phyloP scores from a whole-genome alignment of 179 eudicot genomes.

The Silene vulgaris region DNA sequence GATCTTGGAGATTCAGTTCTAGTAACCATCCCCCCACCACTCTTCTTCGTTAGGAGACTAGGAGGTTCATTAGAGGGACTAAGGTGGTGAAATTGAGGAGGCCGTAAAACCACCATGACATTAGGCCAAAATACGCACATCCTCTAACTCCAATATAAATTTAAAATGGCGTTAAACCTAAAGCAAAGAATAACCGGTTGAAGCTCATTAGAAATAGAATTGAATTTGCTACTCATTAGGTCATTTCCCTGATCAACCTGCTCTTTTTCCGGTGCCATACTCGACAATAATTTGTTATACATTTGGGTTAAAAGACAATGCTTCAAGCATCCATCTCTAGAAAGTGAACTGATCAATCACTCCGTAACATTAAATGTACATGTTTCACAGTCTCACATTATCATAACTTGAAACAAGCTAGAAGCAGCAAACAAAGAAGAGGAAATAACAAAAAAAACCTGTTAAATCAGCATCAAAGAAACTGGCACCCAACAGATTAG shows the following conservation, averaged over 20 bases:
- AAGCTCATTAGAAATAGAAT: background rate
- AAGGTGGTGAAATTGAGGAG: background rate
- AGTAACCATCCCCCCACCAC: background rate
- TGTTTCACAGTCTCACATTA: background rate
- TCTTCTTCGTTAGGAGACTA: background rate
- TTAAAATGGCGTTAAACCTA: background rate
- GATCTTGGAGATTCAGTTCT: background rate
- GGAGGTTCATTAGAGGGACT: background rate
- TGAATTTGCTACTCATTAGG: too few relatives aligned
- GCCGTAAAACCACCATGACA: background rate
- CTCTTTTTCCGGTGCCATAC: background rate
- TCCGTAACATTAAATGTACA: background rate
- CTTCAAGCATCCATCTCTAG: background rate
- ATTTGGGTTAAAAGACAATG: background rate
- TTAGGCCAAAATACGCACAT: background rate
- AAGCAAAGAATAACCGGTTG: background rate
- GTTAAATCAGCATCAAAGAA: conserved; percentile 97
- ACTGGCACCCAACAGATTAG: conserved; percentile 90
- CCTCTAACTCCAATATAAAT: background rate
- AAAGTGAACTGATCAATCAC: background rate
- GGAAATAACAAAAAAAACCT: conserved; percentile 36
- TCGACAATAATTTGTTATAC: background rate
- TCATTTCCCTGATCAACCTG: background rate
- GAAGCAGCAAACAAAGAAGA: background rate
- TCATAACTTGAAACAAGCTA: background rate